A percentile compares a stretch with the other conserved stretches of the same genome.
phyloP scores from a whole-genome alignment of 148 eudicot species.

The Persicaria tinctoria region DNA sequence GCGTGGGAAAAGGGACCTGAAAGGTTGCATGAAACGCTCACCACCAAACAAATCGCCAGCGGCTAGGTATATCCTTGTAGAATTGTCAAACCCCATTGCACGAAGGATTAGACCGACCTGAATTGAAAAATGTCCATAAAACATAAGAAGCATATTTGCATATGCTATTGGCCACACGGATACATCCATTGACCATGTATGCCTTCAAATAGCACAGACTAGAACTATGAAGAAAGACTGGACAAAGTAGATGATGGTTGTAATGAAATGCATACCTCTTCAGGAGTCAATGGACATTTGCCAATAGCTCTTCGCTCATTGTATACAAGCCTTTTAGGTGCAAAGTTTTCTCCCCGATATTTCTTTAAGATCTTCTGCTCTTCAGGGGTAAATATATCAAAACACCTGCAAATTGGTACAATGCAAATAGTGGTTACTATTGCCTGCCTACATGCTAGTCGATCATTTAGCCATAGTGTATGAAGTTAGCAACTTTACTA shows the following conservation, averaged over 20 bases:
- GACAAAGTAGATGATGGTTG: background rate
- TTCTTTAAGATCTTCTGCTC: slow-evolving; percentile 62
- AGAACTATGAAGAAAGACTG: background rate
- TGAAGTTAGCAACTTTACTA: background rate
- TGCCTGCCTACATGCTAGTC: background rate
- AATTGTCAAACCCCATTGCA: slow-evolving; percentile 76
- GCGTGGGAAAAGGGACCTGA: slow-evolving; percentile 73
- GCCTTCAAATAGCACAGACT: background rate
- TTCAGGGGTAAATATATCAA: slow-evolving; percentile 71
- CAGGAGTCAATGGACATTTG: slow-evolving; percentile 95
- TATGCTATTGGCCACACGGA: background rate
- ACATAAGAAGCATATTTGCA: background rate
- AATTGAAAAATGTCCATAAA: slow-evolving; percentile 12
- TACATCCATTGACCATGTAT: background rate
- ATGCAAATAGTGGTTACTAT: background rate
- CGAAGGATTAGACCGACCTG: slow-evolving; percentile 85
- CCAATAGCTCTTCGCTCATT: slow-evolving; percentile 80
- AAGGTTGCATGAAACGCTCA: slow-evolving; percentile 85
- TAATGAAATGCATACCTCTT: slow-evolving; percentile 56
- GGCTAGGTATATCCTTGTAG: slow-evolving; percentile 84
- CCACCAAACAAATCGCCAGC: slow-evolving; percentile 91
- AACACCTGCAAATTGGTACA: slow-evolving; percentile 50
- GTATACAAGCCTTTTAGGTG: slow-evolving; percentile 68
- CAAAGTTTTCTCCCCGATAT: slow-evolving; percentile 70
- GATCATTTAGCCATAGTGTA: background rate